Base-by-base conservation (phyloP, 2,329 filamentous ascomycete genomes). In the Trematosphaeria pertusa region DNA sequence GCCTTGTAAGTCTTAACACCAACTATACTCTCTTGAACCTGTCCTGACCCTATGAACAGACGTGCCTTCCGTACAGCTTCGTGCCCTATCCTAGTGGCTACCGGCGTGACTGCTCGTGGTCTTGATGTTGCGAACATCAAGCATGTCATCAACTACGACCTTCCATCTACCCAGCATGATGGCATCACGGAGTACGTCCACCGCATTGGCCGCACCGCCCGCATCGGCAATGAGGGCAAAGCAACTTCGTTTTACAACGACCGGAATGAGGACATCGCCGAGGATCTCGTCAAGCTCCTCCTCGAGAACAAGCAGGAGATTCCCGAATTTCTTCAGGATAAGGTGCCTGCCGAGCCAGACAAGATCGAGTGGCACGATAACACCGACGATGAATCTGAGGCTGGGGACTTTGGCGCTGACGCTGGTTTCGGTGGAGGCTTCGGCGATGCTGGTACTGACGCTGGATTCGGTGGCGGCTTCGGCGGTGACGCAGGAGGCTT, bases 121-220 rank as follows among this genome's bases (percentile, higher is more conserved):
- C 86, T 97, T 24, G 92, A 97, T 59, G 87, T 97, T 26, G 84
- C 84, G 47, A 91, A 94, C 56, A 87, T 97, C 5, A 85, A 87
- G 77, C 91, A 96, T 55, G 88, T 99, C 50, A 87, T 99, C 80
- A 97, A 99, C 74, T 97, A 86, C 60, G 92, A 97, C 51, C 77
- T 97, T 1, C 93, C 93, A 0, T 85, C 80, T 4, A 74, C 79
- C 33, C 77, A 84, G 1, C 81, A 93, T 59, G 91, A 91, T n/a
- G 93, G 92, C 2, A 96, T 97, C 45, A 86, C 89, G 37, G 94
- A 97, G 69, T 99, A 97, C 61, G 86, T 88, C 19, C 94, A 99
- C 67, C 90, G 94, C 10, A 97, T 97, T 67, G 94, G 94, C 52
- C 92, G 94, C 50, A 99, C 94, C 58, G 94, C 89, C 43, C 90